Evolutionary conservation across 1,284 basidiomycete genomes (phyloP), one percentile per base, ranked within the genome.

Genomic region (Anthracocystis panici-leucophaei): DNA sequence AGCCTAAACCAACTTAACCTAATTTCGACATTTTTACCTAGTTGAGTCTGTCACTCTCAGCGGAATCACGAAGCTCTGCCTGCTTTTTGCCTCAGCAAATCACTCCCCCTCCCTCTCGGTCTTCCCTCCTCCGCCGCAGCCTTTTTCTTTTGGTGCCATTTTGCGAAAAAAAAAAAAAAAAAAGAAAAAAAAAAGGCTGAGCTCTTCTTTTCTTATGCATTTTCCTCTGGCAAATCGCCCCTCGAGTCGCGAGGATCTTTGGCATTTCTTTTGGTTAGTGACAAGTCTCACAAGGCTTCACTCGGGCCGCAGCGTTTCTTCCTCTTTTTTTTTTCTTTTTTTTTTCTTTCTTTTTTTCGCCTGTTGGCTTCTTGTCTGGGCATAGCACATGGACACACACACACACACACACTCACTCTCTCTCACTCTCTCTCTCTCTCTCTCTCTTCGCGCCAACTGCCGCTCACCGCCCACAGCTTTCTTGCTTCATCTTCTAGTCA

Each of bases 211-310:
- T 12, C 46, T 20, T 23, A 2, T 23, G 27, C 9, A 11, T n/a
- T 18, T 31, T 38, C 35, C 48, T 31, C 48, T 49, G 48, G 18
- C 29, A 1, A 31, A 27, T 0, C 48, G 48, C 48, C 48, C 20
- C 11, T 42, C 40, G 14, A 27, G 27, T 40, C 40, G 16, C 23
- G 51, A 38, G 25, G 16, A 18, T 33, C 33, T 33, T 33, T 38
- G 29, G 52, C 52, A 54, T 54, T 54, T 41, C 53, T 55, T 54
- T 40, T 27, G 35, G 35, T 38, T 16, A 12, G 35, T 38, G 35
- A 38, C 21, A 44, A 31, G 41, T 29, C 41, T 49, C 48, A 49
- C 29, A 38, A 5, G 21, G 10, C 18, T 21, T 33, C 49, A 33
- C 53, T 33, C 51, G 38, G 51, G 16, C 38, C 51, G 51, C 51